A percentile compares a stretch with the other conserved stretches of the same genome.
Conservation (phyloP, 345 rosid species). For the Lepidium sativum region DNA sequence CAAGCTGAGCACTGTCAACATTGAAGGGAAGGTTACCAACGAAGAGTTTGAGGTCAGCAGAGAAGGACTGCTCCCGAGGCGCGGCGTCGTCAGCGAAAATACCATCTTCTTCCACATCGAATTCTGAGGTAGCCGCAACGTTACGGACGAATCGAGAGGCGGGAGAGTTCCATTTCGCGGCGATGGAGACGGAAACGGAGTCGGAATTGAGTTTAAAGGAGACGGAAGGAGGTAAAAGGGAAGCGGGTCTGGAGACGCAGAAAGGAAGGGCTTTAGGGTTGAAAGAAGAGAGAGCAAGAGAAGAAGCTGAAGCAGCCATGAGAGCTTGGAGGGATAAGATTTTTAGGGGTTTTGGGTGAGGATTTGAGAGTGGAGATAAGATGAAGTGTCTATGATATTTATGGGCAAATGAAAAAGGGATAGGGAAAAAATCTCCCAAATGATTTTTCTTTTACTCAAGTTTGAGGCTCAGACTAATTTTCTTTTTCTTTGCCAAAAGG, state of each 20-base stretch:
- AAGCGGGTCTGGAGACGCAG: constrained; percentile 32
- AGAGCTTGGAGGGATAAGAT: constrained; percentile 30
- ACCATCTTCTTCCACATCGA: constrained; percentile 55
- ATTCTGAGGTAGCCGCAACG: constrained; percentile 59
- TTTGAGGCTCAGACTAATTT: too few relatives aligned
- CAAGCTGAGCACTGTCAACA: constrained; percentile 89
- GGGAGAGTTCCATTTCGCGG: constrained; percentile 17
- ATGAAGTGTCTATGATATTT: constrained; percentile 4
- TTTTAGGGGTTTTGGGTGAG: neutral
- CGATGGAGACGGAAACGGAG: constrained; percentile 33
- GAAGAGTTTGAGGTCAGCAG: constrained; percentile 74
- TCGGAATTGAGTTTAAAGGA: constrained; percentile 32
- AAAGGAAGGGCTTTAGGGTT: constrained; percentile 41
- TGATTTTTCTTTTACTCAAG: too few relatives aligned
- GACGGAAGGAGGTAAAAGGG: constrained; percentile 30
- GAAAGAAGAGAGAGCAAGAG: constrained; percentile 53
- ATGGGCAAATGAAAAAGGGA: neutral
- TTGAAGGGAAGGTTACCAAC: constrained; percentile 93
- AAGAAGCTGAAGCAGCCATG: constrained; percentile 68
- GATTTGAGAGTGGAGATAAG: constrained; percentile 22
- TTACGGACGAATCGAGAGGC: constrained; percentile 44
- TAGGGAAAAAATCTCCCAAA: neutral
- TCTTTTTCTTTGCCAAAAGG: too few relatives aligned
- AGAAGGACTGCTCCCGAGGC: constrained; percentile 35
- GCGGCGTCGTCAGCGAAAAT: constrained; percentile 36